Evolutionary conservation across 129 eudicot genomes (phyloP), one percentile per base, ranked within the genome.

Genomic region (Helianthus tuberosus): DNA sequence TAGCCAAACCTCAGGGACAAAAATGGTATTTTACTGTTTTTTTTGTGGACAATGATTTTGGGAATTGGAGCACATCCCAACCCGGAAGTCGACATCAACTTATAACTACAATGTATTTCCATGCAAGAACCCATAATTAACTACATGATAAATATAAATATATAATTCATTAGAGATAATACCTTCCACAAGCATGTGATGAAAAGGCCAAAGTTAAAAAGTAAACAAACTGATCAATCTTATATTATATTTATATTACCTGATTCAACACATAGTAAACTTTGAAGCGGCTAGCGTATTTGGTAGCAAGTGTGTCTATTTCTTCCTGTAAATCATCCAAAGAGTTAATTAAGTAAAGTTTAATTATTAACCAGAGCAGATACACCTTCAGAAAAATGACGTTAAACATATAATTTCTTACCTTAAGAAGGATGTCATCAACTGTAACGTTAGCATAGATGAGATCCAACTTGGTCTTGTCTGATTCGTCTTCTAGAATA

Each of bases 221-320:
- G 8, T 53, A 55, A 17, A 59, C 5, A 20, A 57, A 57, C n/a
- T 8, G 8, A 60, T 58, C 64, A 41, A 72, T 16, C 17, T 32
- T 6, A 55, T 36, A 44, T 15, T 63, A 12, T 35, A 76, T 6
- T 27, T 39, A 50, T 11, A 60, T 29, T 71, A 86, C 90, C 87
- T 86, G 83, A 66, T 77, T 86, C 64, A 86, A 80, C 53, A 86
- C 90, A 46, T 82, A 79, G 72, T 82, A 79, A 38, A 86, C 66
- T 68, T 25, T 72, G 85, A 86, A 82, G 64, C 85, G 83, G 62
- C 61, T 55, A 11, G 87, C 71, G 47, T 77, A 80, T 44, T 62
- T 76, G 15, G 64, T 27, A 6, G 84, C 75, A 48, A 82, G 80
- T 25, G 72, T 57, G 25, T 86, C 90, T 74, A 85, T 35, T 69